Evolutionary conservation across 2,329 filamentous ascomycete species (phyloP), one percentile per base, ranked within the genome.

Genomic region (Diaporthe destruens): DNA sequence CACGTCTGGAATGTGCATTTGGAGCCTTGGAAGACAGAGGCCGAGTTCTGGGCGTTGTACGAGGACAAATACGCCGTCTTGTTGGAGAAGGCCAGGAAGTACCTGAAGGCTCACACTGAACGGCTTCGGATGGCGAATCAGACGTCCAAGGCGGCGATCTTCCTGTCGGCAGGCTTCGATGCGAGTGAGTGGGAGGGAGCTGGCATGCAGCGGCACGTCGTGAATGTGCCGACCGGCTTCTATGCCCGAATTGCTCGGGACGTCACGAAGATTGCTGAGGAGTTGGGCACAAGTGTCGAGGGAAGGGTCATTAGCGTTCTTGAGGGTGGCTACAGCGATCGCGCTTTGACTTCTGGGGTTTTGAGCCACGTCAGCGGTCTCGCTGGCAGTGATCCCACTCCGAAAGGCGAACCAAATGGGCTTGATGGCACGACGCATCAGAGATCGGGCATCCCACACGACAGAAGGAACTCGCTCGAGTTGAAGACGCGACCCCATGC

Each of bases 1-100:
- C 96, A 91, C 11, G 91, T 98, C 67, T 98, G 96, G 95, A 99
- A 99, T 78, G 92, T 98, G 34, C 97, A 99, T 80, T 84, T 99
- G 44, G 92, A 98, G 77, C 86, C 93, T 0, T 99, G 96, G 94
- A 93, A 92, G 79, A 92, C 89, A 0, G 89, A 93, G 53, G 85
- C 90, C 9, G 94, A 98, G 29, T 99, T 99, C 78, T 99, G 96
- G 96, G 83, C 87, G 25, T 83, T 98, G 11, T 99, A 99, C 80
- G 91, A 95, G 76, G 87, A 88, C 8, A 93, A 91, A 75, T 99
- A 99, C 80, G 84, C 85, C 0, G 81, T 93, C 2, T 83, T 99
- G 23, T 84, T 99, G 9, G 90, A 95, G 3, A 98, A 98, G 84
- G 90, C 94, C 5, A 90, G 94, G 7, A 85, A 84, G 3, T 98